These are phyloP conservation scores for Glarea lozoyensis DNA, from an alignment of 495 filamentous ascomycete genomes.

Conservation along the genomic window DNA sequence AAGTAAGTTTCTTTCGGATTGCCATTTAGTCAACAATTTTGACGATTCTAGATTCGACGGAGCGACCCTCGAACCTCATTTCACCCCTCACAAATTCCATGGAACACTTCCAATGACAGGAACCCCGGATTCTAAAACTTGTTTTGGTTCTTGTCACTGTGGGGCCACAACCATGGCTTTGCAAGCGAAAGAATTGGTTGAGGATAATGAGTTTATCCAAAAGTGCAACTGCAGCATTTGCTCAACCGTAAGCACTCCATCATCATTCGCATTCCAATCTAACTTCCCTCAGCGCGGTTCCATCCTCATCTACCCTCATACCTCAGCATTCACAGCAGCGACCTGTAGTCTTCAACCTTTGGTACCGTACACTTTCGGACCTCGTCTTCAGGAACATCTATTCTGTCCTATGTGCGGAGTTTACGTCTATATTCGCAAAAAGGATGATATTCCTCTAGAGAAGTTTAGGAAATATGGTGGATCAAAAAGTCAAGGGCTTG, in stretches of 20 bases:
- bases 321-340: not conserved
- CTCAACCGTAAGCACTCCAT: conserved; percentile 23
- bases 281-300: conserved; percentile 21
- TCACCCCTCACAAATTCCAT: conserved; percentile 26
- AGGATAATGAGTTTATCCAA: conserved; percentile 24
- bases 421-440: conserved; percentile 12
- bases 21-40: no score
- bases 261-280: conserved; percentile 22
- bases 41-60: conserved; percentile 36
- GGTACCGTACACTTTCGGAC: conserved; percentile 25
- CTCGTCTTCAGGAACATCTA: conserved; percentile 19
- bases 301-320: not conserved
- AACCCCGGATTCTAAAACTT: conserved; percentile 29
- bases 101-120: conserved; percentile 30
- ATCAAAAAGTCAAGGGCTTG: not conserved
- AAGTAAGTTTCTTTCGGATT: no score
- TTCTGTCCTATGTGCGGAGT: conserved; percentile 41
- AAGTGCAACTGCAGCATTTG: conserved; percentile 36
- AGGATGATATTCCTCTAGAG: not conserved
- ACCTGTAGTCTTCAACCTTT: not conserved
- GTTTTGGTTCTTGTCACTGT: conserved; percentile 44
- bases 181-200: conserved; percentile 22
- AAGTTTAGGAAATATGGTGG: not conserved
- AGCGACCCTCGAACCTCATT: conserved; percentile 17
- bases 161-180: conserved; percentile 34